Percentiles rank a stretch among this genome's conserved stretches.
phyloP scores from a whole-genome alignment of 768 basidiomycete genomes.

The Cystoderma amianthinum region DNA sequence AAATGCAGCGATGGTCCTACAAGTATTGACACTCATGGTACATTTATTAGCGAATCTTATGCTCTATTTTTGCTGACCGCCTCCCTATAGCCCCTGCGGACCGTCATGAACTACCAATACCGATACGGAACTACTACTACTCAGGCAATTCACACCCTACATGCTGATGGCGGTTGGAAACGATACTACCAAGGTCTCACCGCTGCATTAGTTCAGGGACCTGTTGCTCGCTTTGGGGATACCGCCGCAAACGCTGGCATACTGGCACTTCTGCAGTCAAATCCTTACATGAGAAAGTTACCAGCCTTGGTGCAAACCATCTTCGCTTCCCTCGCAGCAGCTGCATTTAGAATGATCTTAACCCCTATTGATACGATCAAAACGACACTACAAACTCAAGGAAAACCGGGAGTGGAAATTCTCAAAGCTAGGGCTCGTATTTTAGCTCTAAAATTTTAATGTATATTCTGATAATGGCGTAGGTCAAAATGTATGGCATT shows the following conservation, averaged over 20 bases:
- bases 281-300: constrained; percentile 60
- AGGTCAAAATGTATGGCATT: constrained; percentile 74
- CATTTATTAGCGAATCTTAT: not conserved
- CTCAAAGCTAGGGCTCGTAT: constrained; percentile 54
- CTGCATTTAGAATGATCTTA: constrained; percentile 83
- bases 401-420: constrained; percentile 59
- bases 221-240: constrained; percentile 84
- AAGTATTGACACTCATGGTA: constrained; percentile 85
- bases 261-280: constrained; percentile 74
- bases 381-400: constrained; percentile 93
- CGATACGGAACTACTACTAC: constrained; percentile 77
- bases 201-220: constrained; percentile 85
- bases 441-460: not conserved
- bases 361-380: constrained; percentile 93
- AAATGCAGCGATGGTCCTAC: constrained; percentile 81
- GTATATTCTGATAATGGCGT: not conserved
- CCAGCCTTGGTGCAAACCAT: constrained; percentile 67
- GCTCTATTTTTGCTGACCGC: constrained; percentile 4
- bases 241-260: constrained; percentile 94
- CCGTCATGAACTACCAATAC: constrained; percentile 97
- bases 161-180: constrained; percentile 70
- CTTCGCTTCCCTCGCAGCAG: constrained; percentile 74
- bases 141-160: constrained; percentile 58
- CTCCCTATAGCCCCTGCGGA: constrained; percentile 70
- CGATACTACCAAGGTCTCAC: constrained; percentile 86